Evolutionary conservation across 2,329 filamentous ascomycete species (phyloP).

Genomic region (Scytalidium lignicola): DNA sequence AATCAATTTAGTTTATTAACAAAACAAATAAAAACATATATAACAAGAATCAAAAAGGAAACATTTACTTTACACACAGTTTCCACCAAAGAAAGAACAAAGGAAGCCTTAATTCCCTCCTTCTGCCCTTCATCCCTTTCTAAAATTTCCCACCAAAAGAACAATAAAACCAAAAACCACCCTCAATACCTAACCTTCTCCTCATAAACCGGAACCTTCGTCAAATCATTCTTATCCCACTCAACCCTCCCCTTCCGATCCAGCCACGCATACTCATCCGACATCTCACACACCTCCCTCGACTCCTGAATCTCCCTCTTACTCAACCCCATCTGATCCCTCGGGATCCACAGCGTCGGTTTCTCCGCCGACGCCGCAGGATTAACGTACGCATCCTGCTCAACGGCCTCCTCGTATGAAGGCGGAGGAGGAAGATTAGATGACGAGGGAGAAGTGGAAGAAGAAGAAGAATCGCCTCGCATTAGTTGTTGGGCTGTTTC

Average conservation of each 20-base stretch:
- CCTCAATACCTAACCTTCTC: slow-evolving; percentile 22
- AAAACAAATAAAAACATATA: no score
- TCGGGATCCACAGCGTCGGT: slow-evolving; percentile 75
- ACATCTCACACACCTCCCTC: slow-evolving; percentile 66
- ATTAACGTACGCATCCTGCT: slow-evolving; percentile 66
- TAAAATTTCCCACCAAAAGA: no score
- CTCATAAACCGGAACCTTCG: slow-evolving; percentile 20
- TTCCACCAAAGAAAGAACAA: no score
- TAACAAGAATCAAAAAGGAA: no score
- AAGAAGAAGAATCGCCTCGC: slow-evolving; percentile 40
- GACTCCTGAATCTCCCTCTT: slow-evolving; percentile 71
- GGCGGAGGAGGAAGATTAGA: slow-evolving; percentile 30
- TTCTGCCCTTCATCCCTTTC: no score
- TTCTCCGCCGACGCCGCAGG: slow-evolving; percentile 57
- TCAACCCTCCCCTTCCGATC: slow-evolving; percentile 63
- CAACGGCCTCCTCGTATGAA: slow-evolving; percentile 55
- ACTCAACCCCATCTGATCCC: slow-evolving; percentile 68
- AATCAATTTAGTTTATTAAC: no score
- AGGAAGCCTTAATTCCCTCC: no score
- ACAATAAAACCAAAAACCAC: no score
- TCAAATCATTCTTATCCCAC: slow-evolving; percentile 42
- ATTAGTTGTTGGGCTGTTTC: slow-evolving; percentile 62
- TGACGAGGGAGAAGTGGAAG: no score
- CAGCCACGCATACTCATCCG: slow-evolving; percentile 67
- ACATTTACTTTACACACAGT: no score